Evolutionary conservation across 176 grass and related monocot species (phyloP).

Genomic region (Carex cristatella): DNA sequence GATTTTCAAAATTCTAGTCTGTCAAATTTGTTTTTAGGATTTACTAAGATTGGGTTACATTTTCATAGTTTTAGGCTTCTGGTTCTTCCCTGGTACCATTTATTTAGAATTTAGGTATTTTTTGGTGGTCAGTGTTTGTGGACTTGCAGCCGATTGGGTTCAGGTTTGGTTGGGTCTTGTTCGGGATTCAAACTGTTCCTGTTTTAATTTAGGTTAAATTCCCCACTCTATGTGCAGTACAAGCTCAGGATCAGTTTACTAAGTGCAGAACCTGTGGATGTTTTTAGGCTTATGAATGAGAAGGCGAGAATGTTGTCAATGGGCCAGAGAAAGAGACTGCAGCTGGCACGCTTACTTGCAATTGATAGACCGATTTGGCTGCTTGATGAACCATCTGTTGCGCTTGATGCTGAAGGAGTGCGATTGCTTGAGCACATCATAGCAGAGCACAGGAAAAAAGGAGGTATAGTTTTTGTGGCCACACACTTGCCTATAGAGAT

Average conservation of each 20-base stretch:
- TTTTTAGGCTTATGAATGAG: constrained; percentile 63
- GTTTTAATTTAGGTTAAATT: not conserved
- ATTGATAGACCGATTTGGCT: constrained; percentile 92
- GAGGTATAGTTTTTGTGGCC: constrained; percentile 88
- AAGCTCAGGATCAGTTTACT: not conserved
- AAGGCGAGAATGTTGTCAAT: constrained; percentile 95
- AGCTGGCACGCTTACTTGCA: constrained; percentile 69
- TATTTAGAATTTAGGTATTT: not conserved
- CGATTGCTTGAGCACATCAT: constrained; percentile 76
- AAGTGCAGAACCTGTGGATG: not conserved
- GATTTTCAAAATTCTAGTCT: not conserved
- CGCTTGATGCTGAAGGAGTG: constrained; percentile 64
- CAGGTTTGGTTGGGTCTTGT: not conserved
- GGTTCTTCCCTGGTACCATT: not conserved
- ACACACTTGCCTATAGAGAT: constrained; percentile 73
- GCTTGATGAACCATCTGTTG: constrained; percentile 90
- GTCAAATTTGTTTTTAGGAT: too few relatives aligned
- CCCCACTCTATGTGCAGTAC: not conserved
- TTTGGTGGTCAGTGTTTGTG: not conserved
- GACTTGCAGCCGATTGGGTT: not conserved
- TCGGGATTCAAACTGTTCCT: not conserved
- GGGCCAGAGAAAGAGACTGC: constrained; percentile 85
- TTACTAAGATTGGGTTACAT: not conserved
- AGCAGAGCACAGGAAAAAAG: constrained; percentile 81
- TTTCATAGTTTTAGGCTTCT: not conserved